Evolutionary conservation across 805 yeast genomes (phyloP), one percentile per base, ranked within the genome.

Genomic region (Candida sphagnicola): DNA sequence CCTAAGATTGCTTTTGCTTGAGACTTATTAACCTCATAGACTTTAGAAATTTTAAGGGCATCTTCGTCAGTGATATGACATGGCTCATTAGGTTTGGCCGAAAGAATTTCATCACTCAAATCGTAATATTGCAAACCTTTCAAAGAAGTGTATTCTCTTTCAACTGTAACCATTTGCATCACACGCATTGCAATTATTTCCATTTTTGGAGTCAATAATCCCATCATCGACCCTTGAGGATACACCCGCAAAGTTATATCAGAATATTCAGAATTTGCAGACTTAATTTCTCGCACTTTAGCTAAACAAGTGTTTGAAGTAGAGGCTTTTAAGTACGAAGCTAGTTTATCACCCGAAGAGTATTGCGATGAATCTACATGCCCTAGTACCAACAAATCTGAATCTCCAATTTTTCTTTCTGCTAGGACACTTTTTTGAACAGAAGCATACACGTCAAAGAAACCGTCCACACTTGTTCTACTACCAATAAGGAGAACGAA

Each of bases 1-100:
- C 88, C 86, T 10, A 82, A 70, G 42, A 93, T 86, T 0, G 99
- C 99, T 21, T 64, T 71, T 0, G 98, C 98, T 61, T 93, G 99
- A 0, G 99, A 91, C 18, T 74, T 72, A 61, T 95, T 93, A 26
- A 90, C 84, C 15, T 73, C 67, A 48, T 78, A 83, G 8, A 69
- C 54, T 4, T 51, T 49, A 40, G 74, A 74, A 38, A 82, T 71
- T 15, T 59, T 51, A 1, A 54, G 47, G 4, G 80, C 54, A 2
- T 57, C 61, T 0, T 46, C 34, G 14, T 70, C 69, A 2, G 59
- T 48, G 8, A 73, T 50, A 1, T 44, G 46, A 1, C 51, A 48
- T 1, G 78, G 71, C 2, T 51, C 47, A 2, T 76, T 66, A 0
- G 96, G 89, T 31, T 61, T 58, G 0, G 95, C 97, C 8, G 65